These are phyloP conservation scores for Tolypocladium album DNA, from an alignment of 2,329 filamentous ascomycete genomes.

Conservation along the genomic window DNA sequence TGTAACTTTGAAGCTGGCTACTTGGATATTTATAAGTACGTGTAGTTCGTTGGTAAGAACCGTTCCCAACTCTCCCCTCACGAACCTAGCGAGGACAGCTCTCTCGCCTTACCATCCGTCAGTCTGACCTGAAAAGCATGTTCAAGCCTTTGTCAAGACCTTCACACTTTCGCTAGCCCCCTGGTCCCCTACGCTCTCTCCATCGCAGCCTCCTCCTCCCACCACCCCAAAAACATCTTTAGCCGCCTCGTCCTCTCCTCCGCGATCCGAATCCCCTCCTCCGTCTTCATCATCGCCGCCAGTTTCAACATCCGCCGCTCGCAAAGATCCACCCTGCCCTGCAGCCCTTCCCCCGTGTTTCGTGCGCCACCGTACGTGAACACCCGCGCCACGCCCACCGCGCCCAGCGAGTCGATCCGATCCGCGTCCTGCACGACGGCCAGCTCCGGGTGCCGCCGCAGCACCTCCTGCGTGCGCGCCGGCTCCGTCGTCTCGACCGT, in stretches of 20 bases:
- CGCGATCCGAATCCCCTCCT: neutral
- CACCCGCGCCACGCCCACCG: neutral
- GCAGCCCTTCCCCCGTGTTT: neutral
- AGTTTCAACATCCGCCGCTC: neutral
- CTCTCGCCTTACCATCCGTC: neutral
- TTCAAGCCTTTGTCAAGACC: neutral
- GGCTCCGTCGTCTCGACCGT: neutral
- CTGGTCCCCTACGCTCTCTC: neutral
- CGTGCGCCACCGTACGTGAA: neutral
- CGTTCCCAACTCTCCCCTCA: no score
- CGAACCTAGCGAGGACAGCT: neutral
- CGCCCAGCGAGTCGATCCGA: neutral
- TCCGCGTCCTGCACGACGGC: neutral
- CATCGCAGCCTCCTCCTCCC: neutral
- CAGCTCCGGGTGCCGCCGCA: neutral
- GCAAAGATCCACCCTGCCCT: neutral
- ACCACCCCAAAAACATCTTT: neutral
- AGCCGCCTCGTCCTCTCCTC: neutral
- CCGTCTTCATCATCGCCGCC: neutral
- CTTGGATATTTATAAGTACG: no score
- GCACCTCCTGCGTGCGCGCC: neutral
- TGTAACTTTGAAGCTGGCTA: no score
- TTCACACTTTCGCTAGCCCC: no score
- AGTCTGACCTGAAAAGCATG: neutral
- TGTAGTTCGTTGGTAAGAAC: no score